A percentile compares a stretch with the other conserved stretches of the same genome.
Conservation (phyloP, 2,329 filamentous ascomycete species). For the Aciculosporium take region DNA sequence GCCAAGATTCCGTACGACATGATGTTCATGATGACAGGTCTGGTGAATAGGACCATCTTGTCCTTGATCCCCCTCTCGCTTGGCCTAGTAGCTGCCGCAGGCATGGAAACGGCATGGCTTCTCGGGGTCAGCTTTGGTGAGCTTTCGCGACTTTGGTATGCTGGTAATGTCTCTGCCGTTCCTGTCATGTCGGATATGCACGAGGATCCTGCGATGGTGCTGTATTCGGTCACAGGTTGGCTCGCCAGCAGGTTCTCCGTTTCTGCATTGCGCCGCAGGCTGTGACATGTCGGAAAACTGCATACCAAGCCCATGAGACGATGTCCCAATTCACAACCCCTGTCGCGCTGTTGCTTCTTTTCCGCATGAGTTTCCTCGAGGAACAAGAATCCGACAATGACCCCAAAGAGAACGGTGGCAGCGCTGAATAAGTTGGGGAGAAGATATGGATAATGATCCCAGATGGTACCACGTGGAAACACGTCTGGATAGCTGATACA, state of each 20-base stretch:
- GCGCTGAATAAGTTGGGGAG: conserved; percentile 87
- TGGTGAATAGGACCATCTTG: conserved; percentile 54
- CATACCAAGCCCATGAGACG: conserved; percentile 43
- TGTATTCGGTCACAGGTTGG: conserved; percentile 50
- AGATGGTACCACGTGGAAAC: conserved; percentile 61
- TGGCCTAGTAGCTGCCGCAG: background rate
- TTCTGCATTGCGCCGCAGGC: conserved; percentile 30
- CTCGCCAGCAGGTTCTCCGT: conserved; percentile 50
- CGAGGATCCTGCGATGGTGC: conserved; percentile 21
- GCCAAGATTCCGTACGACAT: conserved; percentile 82
- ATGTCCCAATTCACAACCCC: conserved; percentile 61
- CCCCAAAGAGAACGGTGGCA: conserved; percentile 58
- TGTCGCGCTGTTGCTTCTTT: conserved; percentile 62
- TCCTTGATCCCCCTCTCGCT: conserved; percentile 6
- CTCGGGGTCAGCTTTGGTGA: conserved; percentile 32
- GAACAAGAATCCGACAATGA: conserved; percentile 69
- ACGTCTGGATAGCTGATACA: conserved; percentile 65
- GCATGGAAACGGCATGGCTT: conserved; percentile 10
- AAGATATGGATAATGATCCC: conserved; percentile 78
- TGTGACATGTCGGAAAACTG: conserved; percentile 17
- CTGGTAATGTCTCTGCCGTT: conserved; percentile 47
- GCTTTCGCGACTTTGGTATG: conserved; percentile 49
- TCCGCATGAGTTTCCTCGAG: conserved; percentile 87
- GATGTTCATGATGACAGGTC: conserved; percentile 75
- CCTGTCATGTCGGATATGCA: conserved; percentile 5